Conservation (phyloP, 2,329 filamentous ascomycete genomes). For the Phialophora chinensis region DNA sequence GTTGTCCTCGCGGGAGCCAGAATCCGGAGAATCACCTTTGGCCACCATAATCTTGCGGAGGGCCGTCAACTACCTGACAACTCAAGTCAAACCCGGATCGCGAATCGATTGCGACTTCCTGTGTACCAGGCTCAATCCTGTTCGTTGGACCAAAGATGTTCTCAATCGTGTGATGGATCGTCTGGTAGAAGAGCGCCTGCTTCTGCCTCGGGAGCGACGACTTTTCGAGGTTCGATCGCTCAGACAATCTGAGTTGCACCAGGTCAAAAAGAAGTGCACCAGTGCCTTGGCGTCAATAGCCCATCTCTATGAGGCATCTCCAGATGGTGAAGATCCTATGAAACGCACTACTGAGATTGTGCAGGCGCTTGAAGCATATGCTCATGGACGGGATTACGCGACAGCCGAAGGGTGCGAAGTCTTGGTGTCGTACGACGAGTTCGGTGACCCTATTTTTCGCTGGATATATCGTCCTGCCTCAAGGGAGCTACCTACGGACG, state of each 20-base stretch:
- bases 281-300: conserved; percentile 18
- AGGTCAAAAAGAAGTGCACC: conserved; percentile 17
- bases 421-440: conserved; percentile 12
- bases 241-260: conserved; percentile 7
- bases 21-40: conserved; percentile 2
- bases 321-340: background rate
- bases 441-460: conserved; percentile 16
- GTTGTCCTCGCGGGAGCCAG: conserved; percentile 21
- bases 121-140: conserved; percentile 9
- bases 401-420: conserved; percentile 19
- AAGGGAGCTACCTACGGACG: background rate
- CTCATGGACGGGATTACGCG: conserved; percentile 22
- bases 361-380: conserved; percentile 16
- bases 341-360: conserved; percentile 1
- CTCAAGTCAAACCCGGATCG: background rate
- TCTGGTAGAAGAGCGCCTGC: conserved; percentile 19
- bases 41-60: conserved; percentile 21
- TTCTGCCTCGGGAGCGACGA: background rate
- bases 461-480: conserved; percentile 21
- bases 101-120: conserved; percentile 14
- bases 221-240: conserved; percentile 14
- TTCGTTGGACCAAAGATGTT: conserved; percentile 12
- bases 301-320: conserved; percentile 17
- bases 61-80: conserved; percentile 18
- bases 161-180: conserved; percentile 7